These are phyloP conservation scores for Ogataea hybrid DNA, from an alignment of 1,139 yeast genomes.

Conservation along the genomic window DNA sequence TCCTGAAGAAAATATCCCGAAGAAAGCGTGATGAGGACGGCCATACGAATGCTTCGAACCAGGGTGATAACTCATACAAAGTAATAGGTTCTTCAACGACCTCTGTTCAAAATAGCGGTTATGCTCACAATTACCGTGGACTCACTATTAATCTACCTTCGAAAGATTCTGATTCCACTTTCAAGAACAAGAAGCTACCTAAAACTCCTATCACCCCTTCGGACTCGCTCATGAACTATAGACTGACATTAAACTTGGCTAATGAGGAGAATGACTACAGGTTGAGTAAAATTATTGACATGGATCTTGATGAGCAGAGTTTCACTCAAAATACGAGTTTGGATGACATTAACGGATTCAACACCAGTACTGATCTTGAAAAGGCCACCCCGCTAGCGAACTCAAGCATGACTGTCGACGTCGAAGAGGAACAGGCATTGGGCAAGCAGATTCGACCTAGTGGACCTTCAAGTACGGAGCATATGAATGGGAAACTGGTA, in stretches of 20 bases:
- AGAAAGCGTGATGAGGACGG: constrained; percentile 15
- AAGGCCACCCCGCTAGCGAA: constrained; percentile 4
- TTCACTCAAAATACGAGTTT: constrained; percentile 1
- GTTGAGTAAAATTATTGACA: constrained; percentile 19
- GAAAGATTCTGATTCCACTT: background rate
- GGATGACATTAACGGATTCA: background rate
- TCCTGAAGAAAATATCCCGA: constrained; percentile 20
- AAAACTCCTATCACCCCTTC: constrained; percentile 23
- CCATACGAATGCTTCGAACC: constrained; percentile 1
- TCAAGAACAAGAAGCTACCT: constrained; percentile 18
- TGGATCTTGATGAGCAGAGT: constrained; percentile 13
- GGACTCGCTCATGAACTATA: constrained; percentile 24
- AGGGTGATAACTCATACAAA: constrained; percentile 8
- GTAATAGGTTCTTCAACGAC: constrained; percentile 5
- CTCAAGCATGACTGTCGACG: constrained; percentile 4
- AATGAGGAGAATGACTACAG: constrained; percentile 21
- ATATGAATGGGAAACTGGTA: background rate
- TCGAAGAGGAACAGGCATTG: background rate
- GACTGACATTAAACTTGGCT: constrained; percentile 22
- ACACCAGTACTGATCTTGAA: constrained; percentile 4
- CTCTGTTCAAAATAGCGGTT: constrained; percentile 6
- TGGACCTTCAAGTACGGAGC: too few relatives aligned
- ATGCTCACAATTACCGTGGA: constrained; percentile 6
- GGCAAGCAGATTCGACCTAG: background rate
- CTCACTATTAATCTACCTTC: constrained; percentile 14